Conservation (phyloP, 306 rosid species). For the Lathyrus tuberosus region DNA sequence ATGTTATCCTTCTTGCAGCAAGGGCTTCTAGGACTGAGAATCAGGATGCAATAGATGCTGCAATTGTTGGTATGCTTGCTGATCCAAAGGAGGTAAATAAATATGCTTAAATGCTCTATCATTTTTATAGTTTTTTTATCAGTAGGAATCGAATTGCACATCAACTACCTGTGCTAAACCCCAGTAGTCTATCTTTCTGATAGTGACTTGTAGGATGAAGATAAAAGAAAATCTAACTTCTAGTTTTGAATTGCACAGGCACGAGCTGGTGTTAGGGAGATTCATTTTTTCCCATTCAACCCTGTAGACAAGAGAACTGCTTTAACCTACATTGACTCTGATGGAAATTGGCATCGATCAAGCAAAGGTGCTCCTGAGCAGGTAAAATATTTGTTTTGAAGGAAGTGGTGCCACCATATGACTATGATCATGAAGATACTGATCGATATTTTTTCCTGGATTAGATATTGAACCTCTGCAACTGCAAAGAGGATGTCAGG, state of each 20-base stretch:
- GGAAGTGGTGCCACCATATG: constrained; percentile 1
- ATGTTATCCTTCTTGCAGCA: constrained; percentile 87
- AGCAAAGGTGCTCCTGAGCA: constrained; percentile 99
- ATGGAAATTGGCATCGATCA: constrained; percentile 88
- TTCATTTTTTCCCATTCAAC: constrained; percentile 96
- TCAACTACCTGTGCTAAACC: background rate
- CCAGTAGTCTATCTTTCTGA: background rate
- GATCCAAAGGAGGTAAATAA: constrained; percentile 95
- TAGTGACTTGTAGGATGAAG: background rate
- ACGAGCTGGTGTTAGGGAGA: constrained; percentile 88
- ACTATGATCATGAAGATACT: constrained; percentile 21
- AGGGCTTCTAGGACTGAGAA: constrained; percentile 98
- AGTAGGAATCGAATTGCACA: background rate
- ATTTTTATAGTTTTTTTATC: background rate
- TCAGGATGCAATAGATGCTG: constrained; percentile 99
- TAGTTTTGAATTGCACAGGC: constrained; percentile 61
- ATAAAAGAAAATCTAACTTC: background rate
- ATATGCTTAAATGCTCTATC: constrained; percentile 23
- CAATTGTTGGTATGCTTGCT: constrained; percentile 97
- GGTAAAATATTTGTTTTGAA: constrained; percentile 57
- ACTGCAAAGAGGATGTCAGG: constrained; percentile 83
- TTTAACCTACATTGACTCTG: constrained; percentile 85
- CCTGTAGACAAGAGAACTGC: constrained; percentile 99
- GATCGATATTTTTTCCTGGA: constrained; percentile 32
- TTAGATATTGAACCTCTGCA: constrained; percentile 87